Base-by-base conservation (phyloP, 805 yeast genomes). In the Hyphopichia homilentoma region DNA sequence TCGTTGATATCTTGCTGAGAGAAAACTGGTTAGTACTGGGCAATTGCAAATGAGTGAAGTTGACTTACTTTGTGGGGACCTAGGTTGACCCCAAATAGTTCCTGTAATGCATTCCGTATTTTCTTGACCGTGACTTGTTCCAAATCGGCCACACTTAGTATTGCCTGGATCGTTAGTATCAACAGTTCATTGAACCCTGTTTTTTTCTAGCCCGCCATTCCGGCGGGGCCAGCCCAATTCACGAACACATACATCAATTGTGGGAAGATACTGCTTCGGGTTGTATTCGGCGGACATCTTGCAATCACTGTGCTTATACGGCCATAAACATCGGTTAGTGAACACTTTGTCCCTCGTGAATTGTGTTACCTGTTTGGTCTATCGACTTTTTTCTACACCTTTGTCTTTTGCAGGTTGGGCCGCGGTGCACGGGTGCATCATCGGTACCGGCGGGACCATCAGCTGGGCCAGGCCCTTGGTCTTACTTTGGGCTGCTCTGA, bases 41-140 rank as follows among this genome's bases (percentile, higher is more conserved):
- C n/a, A n/a, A n/a, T 11, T n/a, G n/a, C 12, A n/a, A 20, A 20
- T 20, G 11, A 7, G 22, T 8, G 11, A 20, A 20, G 22, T 5
- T 5, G 27, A 61, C 69, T 38, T 61, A 63, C 70, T 45, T 71
- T 65, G 36, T 71, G 60, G 1, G 63, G 60, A 14, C 47, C 58
- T 26, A 83, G 64, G 41, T 81, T 78, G 1, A 70, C 63, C 4
- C 70, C 74, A 46, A 79, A 83, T 20, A 85, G 61, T 39, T 75
- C 84, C 50, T 80, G 86, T n/a, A 85, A 48, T 0, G 89, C 90
- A 38, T 70, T 68, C 39, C 94, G 64, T 16, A 85, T 75, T 50
- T 75, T 73, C 53, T 81, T 82, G 5, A 83, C 87, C 0, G 89
- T 76, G 11, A 84, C 77, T 39, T 73, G 68, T 38, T 80, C 81